Evolutionary conservation across 2,329 filamentous ascomycete genomes (phyloP), one percentile per base, ranked within the genome.

Genomic region (Coccinonectria pachysandricola): DNA sequence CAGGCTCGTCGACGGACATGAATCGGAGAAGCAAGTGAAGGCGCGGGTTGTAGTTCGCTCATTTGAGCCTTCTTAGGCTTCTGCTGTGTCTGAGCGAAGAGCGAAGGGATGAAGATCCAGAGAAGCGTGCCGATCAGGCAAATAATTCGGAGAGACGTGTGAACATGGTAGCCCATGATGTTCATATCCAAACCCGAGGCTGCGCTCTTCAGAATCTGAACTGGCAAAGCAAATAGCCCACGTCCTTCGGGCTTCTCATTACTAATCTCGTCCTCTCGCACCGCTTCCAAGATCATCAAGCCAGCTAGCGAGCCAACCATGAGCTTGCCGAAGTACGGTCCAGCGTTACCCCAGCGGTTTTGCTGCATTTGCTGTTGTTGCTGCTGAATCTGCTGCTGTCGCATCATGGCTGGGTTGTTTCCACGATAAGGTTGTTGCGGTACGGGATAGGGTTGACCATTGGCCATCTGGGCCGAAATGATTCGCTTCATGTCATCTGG

Each of bases 241-340:
- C 74, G 71, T 23, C 78, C 78, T 25, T 73, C 64, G 5, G 75
- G 64, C 2, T 65, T 65, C 26, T 81, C 75, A 23, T 65, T 69
- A 43, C 73, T 70, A 49, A 73, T 56, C 54, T 85, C 71, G 40
- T 76, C 60, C 49, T 80, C 71, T 18, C 68, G 66, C 29, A 87
- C 65, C 1, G 84, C 85, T 56, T 95, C 86, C 41, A 94, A 59
- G 17, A 95, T 69, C 87, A 96, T 94, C 11, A 96, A 64, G 9
- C 85, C 86, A 13, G 87, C 88, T 32, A 96, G 69, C 11, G 87
- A 88, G 21, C 88, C 88, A 5, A 95, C 76, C 83, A 95, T 91
- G 39, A 95, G 67, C 57, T 92, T 93, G 26, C 71, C 72, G 31
- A 71, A 67, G 35, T 75, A 77, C 2, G 68, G 68, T 8, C 55